These are phyloP conservation scores for Nakaseomyces nivariensis DNA, from an alignment of 1,139 yeast genomes.

Conservation along the genomic window DNA sequence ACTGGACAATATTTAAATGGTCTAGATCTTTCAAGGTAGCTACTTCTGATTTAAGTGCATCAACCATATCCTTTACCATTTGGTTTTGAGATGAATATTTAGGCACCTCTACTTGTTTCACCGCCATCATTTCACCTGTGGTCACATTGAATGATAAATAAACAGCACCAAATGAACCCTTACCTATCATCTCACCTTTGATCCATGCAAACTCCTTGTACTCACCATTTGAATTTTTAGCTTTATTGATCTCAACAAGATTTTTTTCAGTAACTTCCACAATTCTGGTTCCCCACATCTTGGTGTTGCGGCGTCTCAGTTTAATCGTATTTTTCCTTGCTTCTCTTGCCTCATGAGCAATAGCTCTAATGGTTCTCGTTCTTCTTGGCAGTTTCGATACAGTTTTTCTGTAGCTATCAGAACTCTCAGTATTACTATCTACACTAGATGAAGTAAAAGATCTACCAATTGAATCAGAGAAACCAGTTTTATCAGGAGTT, in stretches of 20 bases:
- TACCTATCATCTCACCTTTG: conserved; percentile 91
- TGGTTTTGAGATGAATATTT: conserved; percentile 37
- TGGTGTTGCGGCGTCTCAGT: conserved; percentile 71
- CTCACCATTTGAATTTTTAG: conserved; percentile 52
- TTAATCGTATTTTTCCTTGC: conserved; percentile 35
- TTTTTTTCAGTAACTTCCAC: conserved; percentile 81
- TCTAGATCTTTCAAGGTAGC: conserved; percentile 91
- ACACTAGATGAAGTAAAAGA: neutral
- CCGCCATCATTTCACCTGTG: conserved; percentile 98
- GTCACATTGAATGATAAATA: conserved; percentile 88
- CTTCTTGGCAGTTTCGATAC: conserved; percentile 33
- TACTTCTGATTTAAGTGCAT: conserved; percentile 82
- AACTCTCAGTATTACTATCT: neutral
- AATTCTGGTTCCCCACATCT: conserved; percentile 95
- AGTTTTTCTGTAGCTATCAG: neutral
- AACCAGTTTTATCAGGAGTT: neutral
- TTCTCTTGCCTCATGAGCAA: conserved; percentile 83
- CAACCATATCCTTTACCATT: conserved; percentile 46
- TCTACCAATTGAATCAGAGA: neutral
- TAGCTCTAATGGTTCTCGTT: conserved; percentile 83
- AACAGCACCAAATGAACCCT: conserved; percentile 97
- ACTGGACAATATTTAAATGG: conserved; percentile 90
- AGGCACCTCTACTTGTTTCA: conserved; percentile 81
- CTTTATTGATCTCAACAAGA: conserved; percentile 32
- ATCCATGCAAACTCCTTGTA: conserved; percentile 93